Conservation (phyloP, 108 stramenopile genomes). For the Fistulifera pelliculosa region DNA sequence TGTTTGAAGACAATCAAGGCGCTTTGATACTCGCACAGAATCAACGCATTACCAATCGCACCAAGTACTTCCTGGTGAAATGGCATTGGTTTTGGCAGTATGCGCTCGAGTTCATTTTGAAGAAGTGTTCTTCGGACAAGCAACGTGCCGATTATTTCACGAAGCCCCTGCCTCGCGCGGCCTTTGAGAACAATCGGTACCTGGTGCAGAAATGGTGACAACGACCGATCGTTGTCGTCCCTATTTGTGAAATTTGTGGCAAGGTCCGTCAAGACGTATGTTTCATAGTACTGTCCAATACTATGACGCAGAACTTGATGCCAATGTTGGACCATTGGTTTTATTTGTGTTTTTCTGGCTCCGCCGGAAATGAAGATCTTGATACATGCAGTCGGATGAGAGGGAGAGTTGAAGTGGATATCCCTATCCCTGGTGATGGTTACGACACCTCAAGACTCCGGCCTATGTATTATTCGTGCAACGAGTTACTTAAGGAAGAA, state of each 20-base stretch:
- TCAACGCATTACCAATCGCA: slow-evolving; percentile 17
- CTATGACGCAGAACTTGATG: too few relatives aligned
- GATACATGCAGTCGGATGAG: too few relatives aligned
- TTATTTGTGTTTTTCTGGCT: too few relatives aligned
- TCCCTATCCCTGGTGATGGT: too few relatives aligned
- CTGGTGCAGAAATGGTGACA: background rate
- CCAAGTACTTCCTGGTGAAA: slow-evolving; percentile 11
- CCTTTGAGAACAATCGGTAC: background rate
- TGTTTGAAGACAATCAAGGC: background rate
- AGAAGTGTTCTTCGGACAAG: background rate
- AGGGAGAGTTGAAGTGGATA: too few relatives aligned
- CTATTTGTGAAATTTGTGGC: background rate
- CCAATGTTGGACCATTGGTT: too few relatives aligned
- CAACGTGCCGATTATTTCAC: background rate
- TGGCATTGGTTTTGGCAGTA: slow-evolving; percentile 23
- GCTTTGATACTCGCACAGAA: slow-evolving; percentile 3
- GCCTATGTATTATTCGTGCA: too few relatives aligned
- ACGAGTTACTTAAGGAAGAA: too few relatives aligned
- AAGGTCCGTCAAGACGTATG: too few relatives aligned
- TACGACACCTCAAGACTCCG: too few relatives aligned
- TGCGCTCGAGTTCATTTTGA: background rate
- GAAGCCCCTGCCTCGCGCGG: background rate
- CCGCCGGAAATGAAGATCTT: too few relatives aligned
- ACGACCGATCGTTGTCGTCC: background rate
- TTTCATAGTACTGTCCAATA: too few relatives aligned